These are phyloP conservation scores for Otatea glauca DNA, from an alignment of 176 grass and related monocot genomes.

Conservation along the genomic window DNA sequence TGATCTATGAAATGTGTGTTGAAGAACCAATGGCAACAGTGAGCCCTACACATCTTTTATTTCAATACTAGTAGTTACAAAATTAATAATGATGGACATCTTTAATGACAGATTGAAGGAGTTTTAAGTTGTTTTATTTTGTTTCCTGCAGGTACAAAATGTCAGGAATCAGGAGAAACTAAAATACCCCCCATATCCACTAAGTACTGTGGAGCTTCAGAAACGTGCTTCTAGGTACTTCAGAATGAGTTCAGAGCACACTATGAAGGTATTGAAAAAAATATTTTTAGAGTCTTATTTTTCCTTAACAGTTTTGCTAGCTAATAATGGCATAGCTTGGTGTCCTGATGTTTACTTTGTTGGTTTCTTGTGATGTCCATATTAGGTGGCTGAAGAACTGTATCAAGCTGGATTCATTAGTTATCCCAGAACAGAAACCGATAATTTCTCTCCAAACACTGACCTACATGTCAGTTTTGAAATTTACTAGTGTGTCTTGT, in stretches of 20 bases:
- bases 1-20: constrained; percentile 91
- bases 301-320: constrained; percentile 22
- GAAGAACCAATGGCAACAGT: constrained; percentile 95
- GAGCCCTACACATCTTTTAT: constrained; percentile 45
- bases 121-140: constrained; percentile 33
- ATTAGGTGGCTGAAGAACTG: constrained; percentile 84
- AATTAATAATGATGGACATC: constrained; percentile 1
- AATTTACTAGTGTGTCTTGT: constrained; percentile 29
- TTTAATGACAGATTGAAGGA: constrained; percentile 14
- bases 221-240: constrained; percentile 98
- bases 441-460: constrained; percentile 91
- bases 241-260: constrained; percentile 93
- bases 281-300: constrained; percentile 30
- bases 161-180: constrained; percentile 87
- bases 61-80: constrained; percentile 24
- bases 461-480: constrained; percentile 76
- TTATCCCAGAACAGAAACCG: constrained; percentile 97
- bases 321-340: constrained; percentile 18
- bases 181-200: constrained; percentile 95
- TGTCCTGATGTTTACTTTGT: constrained; percentile 32
- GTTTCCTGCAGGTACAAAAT: constrained; percentile 69
- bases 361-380: constrained; percentile 46
- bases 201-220: constrained; percentile 94
- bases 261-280: constrained; percentile 79
- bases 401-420: constrained; percentile 97